A percentile compares a stretch with the other conserved stretches of the same genome.
These are phyloP conservation scores for Przewalskia tangutica DNA, from an alignment of 257 asterid species.

Conservation along the genomic window DNA sequence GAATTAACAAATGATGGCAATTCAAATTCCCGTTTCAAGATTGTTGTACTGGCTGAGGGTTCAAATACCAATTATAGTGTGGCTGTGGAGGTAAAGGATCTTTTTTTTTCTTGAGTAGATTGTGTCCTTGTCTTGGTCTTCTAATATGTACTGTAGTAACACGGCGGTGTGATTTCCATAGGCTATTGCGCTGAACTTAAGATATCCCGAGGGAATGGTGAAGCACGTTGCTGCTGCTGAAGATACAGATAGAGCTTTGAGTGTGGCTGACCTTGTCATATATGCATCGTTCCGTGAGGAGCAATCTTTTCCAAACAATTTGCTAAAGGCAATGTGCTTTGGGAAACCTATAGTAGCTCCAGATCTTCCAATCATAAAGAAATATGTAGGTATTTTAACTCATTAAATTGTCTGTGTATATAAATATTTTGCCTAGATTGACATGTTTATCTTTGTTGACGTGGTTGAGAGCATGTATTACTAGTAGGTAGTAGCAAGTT, in stretches of 20 bases:
- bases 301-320: conserved; percentile 56
- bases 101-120: background rate
- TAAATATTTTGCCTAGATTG: background rate
- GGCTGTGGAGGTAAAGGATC: conserved; percentile 55
- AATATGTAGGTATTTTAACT: conserved; percentile 51
- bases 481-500: background rate
- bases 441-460: background rate
- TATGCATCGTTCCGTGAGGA: conserved; percentile 83
- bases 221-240: conserved; percentile 38
- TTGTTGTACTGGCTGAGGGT: conserved; percentile 50
- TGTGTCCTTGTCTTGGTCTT: background rate
- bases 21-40: conserved; percentile 51
- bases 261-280: conserved; percentile 59
- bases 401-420: background rate
- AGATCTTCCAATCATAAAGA: conserved; percentile 49
- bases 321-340: conserved; percentile 80
- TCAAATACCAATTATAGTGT: conserved; percentile 51
- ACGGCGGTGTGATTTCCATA: conserved; percentile 18
- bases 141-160: conserved; percentile 1
- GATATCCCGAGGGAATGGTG: conserved; percentile 64
- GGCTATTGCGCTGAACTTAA: conserved; percentile 59
- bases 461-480: background rate
- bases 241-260: conserved; percentile 33
- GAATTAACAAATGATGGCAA: conserved; percentile 25
- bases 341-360: conserved; percentile 85